phyloP scores from a whole-genome alignment of 176 grass and related monocot genomes.

The Urochloa ruziziensis region DNA sequence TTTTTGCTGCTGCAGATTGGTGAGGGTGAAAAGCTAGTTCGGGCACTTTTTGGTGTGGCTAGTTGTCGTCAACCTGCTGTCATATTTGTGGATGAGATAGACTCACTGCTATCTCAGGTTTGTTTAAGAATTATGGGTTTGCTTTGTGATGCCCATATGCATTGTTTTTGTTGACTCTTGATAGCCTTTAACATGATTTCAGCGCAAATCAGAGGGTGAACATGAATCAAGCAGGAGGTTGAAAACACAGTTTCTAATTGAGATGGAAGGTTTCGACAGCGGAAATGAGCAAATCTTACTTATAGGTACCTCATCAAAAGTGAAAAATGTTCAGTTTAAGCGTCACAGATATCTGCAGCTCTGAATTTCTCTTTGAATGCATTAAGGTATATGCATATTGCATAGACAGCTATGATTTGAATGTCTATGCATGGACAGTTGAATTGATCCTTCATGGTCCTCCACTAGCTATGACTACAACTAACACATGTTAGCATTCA shows the following conservation, averaged over 20 bases:
- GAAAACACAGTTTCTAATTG: conserved; percentile 98
- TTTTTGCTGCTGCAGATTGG: conserved; percentile 71
- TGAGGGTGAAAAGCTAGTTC: conserved; percentile 93
- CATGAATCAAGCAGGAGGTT: conserved; percentile 98
- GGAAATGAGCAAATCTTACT: conserved; percentile 93
- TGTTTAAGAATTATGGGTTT: conserved; percentile 4
- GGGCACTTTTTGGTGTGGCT: conserved; percentile 96
- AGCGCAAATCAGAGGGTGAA: conserved; percentile 97
- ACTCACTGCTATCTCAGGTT: conserved; percentile 93
- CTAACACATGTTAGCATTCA: not conserved
- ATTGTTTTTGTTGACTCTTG: conserved; percentile 25
- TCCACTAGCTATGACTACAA: not conserved
- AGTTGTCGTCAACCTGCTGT: conserved; percentile 93
- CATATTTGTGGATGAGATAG: conserved; percentile 98
- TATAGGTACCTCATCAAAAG: conserved; percentile 59
- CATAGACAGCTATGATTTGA: not conserved
- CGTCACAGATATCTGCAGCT: conserved; percentile 6
- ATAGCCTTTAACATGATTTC: conserved; percentile 46
- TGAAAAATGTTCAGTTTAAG: not conserved
- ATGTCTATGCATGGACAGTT: conserved; percentile 8
- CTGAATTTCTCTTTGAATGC: not conserved
- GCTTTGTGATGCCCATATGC: conserved; percentile 20
- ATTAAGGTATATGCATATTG: not conserved
- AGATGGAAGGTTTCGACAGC: conserved; percentile 96
- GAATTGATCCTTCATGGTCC: not conserved